Base-by-base conservation (phyloP, 2,329 filamentous ascomycete species). In the Botryotinia globosa region DNA sequence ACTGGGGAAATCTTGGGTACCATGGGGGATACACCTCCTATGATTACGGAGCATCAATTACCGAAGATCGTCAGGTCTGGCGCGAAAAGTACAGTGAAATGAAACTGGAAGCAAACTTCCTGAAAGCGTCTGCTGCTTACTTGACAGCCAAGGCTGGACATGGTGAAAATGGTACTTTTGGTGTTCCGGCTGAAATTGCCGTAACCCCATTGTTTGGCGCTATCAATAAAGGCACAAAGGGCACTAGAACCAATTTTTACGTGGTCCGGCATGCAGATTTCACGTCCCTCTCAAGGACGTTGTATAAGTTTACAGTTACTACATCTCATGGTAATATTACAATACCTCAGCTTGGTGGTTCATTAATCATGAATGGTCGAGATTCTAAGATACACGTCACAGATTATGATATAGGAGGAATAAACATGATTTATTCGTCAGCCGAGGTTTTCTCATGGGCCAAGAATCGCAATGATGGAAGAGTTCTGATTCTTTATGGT, bases 1-100 rank as follows among this genome's bases (percentile, higher is more conserved):
- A 95, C 80, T 95, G 92, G 92, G 92, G 92, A 0, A 94, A 94
- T 74, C 81, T 93, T 8, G 91, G 91, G 0, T 87, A 92, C 74
- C 87, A 90, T 6, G 89, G 88, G 8, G 88, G 85, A 12, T 89
- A 89, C 74, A 88, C 86, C 0, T 86, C 84, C 0, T 87, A 87
- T 59, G 85, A 91, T 75, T 68, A 75, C n/a, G 74, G 72, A 37
- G 64, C 73, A n/a, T 70, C 75, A 10, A 76, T 76, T 37, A 72
- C 71, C 18, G 75, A 75, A 65, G 69, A 74, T 34, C 72, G 75
- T 42, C 71, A 69, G 8, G 66, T 76, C 16, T 71, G 51, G 42
- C 68, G 75, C 16, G 75, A 76, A 59, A 75, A 76, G 44, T 76
- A 76, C 54, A 74, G 69, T 14, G 75, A 77, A 37, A 64, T 75